Percentiles rank a stretch among this genome's conserved stretches.
Evolutionary conservation across 257 asterid genomes (phyloP).

Genomic region (Solanum arcanum): DNA sequence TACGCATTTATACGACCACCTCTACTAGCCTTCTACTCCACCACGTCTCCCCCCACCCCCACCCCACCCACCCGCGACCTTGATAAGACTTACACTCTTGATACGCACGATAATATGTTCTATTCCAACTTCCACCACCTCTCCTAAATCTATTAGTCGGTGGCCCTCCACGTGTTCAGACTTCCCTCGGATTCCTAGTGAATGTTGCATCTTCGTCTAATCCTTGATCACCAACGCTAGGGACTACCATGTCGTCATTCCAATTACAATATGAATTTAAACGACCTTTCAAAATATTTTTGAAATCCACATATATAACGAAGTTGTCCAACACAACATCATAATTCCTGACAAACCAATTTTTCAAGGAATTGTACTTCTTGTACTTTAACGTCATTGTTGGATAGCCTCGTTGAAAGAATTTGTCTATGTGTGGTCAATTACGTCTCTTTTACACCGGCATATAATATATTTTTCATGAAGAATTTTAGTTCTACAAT

Average conservation of each 20-base stretch:
- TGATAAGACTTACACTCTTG: too few species aligned
- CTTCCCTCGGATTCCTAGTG: neutral
- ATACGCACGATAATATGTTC: neutral
- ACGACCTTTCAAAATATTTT: neutral
- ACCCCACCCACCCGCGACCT: neutral
- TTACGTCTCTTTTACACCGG: neutral
- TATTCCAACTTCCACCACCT: neutral
- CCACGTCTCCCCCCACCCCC: neutral
- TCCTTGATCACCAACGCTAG: neutral
- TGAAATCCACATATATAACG: too few species aligned
- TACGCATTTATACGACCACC: neutral
- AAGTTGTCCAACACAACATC: neutral
- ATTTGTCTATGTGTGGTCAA: neutral
- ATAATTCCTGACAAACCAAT: neutral
- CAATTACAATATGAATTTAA: too few species aligned
- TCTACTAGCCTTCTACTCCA: neutral
- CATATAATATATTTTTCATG: neutral
- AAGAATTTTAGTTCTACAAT: neutral
- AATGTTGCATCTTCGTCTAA: neutral
- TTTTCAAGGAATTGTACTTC: too few species aligned
- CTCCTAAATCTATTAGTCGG: too few species aligned
- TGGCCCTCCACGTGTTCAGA: neutral
- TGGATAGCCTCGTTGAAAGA: neutral
- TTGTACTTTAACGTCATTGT: neutral
- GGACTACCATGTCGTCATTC: neutral